These are phyloP conservation scores for Pseudogymnoascus verrucosus DNA, from an alignment of 2,329 filamentous ascomycete genomes.

Conservation along the genomic window DNA sequence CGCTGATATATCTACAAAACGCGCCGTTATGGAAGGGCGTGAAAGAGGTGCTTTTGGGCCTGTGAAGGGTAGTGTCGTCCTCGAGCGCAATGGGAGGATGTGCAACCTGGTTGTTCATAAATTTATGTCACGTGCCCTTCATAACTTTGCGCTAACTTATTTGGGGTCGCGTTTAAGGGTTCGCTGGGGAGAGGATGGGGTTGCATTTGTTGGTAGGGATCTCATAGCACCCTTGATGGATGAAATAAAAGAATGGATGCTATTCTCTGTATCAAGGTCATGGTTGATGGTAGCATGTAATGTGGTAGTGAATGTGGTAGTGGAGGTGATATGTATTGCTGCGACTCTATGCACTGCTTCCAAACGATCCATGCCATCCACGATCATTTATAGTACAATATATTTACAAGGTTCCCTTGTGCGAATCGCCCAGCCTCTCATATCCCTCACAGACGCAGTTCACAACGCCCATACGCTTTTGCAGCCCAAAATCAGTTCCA, in stretches of 20 bases:
- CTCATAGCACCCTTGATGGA: neutral
- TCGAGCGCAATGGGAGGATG: neutral
- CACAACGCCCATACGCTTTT: neutral
- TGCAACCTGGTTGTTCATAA: conserved; percentile 5
- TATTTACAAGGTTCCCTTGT: conserved; percentile 3
- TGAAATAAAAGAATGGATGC: neutral
- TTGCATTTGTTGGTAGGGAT: neutral
- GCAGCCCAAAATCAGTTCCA: conserved; percentile 24
- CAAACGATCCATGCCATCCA: neutral
- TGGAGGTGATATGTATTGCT: conserved; percentile 1
- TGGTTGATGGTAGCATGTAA: neutral
- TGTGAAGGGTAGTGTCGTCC: neutral
- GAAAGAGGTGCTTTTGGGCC: neutral
- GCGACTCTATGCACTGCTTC: neutral
- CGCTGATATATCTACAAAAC: neutral
- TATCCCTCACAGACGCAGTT: neutral
- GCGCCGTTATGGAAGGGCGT: neutral
- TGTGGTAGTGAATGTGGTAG: neutral
- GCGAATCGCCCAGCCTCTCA: neutral
- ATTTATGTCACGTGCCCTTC: neutral
- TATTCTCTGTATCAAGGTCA: neutral
- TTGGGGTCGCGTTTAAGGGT: neutral
- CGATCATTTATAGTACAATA: conserved; percentile 1
- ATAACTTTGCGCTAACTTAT: neutral
- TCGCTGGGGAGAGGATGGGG: neutral